phyloP scores from a whole-genome alignment of 805 yeast genomes.

The Myxozyma neglecta region DNA sequence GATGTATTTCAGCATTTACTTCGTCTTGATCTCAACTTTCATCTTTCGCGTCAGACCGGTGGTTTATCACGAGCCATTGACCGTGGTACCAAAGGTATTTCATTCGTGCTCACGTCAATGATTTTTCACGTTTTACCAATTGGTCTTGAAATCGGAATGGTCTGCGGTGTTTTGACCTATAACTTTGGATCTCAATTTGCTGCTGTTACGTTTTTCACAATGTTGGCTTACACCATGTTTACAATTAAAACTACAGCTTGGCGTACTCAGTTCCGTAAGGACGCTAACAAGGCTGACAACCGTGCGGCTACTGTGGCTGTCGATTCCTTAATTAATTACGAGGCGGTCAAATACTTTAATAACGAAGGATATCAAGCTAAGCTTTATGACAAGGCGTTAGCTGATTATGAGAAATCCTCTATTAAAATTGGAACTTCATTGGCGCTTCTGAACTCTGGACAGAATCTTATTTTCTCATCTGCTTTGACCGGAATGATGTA shows the following conservation, averaged over 20 bases:
- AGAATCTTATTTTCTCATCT: constrained; percentile 71
- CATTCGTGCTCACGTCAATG: constrained; percentile 90
- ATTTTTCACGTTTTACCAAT: constrained; percentile 96
- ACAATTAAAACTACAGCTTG: constrained; percentile 93
- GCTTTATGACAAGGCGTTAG: constrained; percentile 76
- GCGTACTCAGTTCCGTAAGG: constrained; percentile 89
- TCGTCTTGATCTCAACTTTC: constrained; percentile 84
- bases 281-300: constrained; percentile 90
- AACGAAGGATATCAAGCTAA: constrained; percentile 77
- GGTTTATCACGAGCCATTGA: constrained; percentile 95
- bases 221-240: constrained; percentile 83
- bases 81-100: constrained; percentile 95
- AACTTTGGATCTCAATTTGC: constrained; percentile 90
- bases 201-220: constrained; percentile 80
- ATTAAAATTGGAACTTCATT: constrained; percentile 75
- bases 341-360: constrained; percentile 91
- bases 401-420: constrained; percentile 67
- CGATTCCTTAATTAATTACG: constrained; percentile 91
- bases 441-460: constrained; percentile 75
- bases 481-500: constrained; percentile 98
- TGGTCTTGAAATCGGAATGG: constrained; percentile 86
- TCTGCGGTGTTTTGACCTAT: constrained; percentile 89
- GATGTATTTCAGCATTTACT: constrained; percentile 83
- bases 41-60: constrained; percentile 88
- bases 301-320: constrained; percentile 92